Percentiles rank a stretch among this genome's conserved stretches.
Evolutionary conservation across 2,329 filamentous ascomycete genomes (phyloP).

Genomic region (Aspergillus sp.): DNA sequence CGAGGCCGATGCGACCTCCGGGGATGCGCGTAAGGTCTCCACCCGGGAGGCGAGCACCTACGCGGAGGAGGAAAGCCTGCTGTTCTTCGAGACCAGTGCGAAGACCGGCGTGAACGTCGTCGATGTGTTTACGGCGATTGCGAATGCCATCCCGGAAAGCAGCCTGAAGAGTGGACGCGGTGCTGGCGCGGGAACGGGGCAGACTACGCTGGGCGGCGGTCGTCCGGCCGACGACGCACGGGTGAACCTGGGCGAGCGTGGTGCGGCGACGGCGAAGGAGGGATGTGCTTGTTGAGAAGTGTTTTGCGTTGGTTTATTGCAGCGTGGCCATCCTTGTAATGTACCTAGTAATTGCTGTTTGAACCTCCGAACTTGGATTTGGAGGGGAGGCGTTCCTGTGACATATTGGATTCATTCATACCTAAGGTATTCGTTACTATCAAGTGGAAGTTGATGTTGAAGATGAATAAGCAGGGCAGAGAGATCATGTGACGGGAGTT

Average conservation of each 20-base stretch:
- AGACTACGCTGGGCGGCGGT: slow-evolving; percentile 55
- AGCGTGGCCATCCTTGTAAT: background rate
- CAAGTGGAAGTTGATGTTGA: background rate
- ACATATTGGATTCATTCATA: background rate
- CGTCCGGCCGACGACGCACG: slow-evolving; percentile 55
- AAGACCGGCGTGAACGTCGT: slow-evolving; percentile 94
- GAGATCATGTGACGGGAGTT: slow-evolving; percentile 29
- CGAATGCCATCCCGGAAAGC: slow-evolving; percentile 95
- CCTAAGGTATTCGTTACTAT: no score
- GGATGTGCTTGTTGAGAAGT: slow-evolving; percentile 75
- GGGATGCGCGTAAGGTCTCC: slow-evolving; percentile 81
- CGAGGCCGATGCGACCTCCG: slow-evolving; percentile 61
- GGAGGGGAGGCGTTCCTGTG: no score
- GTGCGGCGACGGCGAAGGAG: slow-evolving; percentile 77
- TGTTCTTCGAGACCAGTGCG: slow-evolving; percentile 98
- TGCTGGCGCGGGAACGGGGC: slow-evolving; percentile 61
- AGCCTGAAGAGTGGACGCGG: slow-evolving; percentile 86
- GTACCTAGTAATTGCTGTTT: background rate
- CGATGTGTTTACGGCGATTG: slow-evolving; percentile 96
- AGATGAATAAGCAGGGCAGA: slow-evolving; percentile 17
- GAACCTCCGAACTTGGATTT: no score
- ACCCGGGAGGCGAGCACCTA: slow-evolving; percentile 91
- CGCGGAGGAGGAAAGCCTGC: slow-evolving; percentile 86
- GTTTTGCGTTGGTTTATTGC: background rate
- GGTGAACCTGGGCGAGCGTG: slow-evolving; percentile 76